Base-by-base conservation (phyloP, 495 filamentous ascomycete genomes). In the Neurospora sp. region DNA sequence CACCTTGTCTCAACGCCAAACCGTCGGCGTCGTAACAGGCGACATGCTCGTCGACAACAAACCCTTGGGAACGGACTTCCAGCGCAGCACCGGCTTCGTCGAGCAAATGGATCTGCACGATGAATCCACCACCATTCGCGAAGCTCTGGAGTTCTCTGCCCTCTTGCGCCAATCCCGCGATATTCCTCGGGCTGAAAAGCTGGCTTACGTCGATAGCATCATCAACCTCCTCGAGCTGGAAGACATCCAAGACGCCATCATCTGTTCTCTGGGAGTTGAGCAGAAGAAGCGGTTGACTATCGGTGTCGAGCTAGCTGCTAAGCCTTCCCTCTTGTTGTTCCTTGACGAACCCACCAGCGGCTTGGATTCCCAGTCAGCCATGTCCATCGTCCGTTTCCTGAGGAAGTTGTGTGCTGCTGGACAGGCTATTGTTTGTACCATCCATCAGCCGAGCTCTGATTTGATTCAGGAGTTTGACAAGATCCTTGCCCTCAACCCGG, bases 41-140 rank as follows among this genome's bases (percentile, higher is more conserved):
- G 87, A 91, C 31, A 93, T 95, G 88, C 85, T 94, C 14, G 91
- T 97, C 5, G 92, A 96, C 76, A 94, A 93, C 20, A 87, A 87
- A 39, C 82, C 87, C 0, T 86, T 94, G 0, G 90, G 87, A 0
- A 78, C 83, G 10, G 90, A 91, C 35, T 97, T 97, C 81, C 92
- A 95, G 78, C 87, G 94, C 27, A 87, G 87, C 23, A 95, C 93
- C 42, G 94, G 94, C 39, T 97, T 93, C 82, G 93, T 92, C 76
- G 90, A 96, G 79, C 94, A 97, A 80, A 92, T 92, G 84, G 94
- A 97, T 83, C 77, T 97, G 23, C 94, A 97, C 79, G 87, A 96
- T 39, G 86, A 90, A 60, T 94, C 93, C 0, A 88, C 91, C 3
- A 98, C 95, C 0, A 93, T 97, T n/a, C 88, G 94, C 16, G 94